Evolutionary conservation across 192 early-diverging fungal species (phyloP).

Genomic region (Spizellomyces punctatus): DNA sequence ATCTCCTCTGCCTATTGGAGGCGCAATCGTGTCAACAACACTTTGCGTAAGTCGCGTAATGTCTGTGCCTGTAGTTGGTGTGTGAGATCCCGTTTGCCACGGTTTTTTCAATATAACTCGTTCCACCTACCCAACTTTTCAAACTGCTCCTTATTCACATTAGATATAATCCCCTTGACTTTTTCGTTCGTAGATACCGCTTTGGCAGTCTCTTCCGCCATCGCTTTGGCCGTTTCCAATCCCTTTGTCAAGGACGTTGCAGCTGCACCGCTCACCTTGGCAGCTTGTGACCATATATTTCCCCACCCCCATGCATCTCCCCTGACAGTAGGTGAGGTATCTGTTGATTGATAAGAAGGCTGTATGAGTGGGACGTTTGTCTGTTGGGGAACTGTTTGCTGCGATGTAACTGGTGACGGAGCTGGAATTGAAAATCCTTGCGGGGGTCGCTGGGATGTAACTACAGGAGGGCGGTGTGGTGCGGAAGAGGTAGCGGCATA

Average conservation of each 20-base stretch:
- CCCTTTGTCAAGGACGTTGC: conserved; percentile 39
- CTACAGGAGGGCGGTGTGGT: neutral
- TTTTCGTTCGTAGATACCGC: conserved; percentile 40
- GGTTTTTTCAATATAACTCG: neutral
- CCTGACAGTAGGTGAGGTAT: neutral
- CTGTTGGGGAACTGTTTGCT: neutral
- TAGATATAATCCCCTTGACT: conserved; percentile 45
- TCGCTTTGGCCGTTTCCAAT: conserved; percentile 29
- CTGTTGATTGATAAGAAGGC: neutral
- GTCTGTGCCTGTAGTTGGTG: conserved; percentile 27
- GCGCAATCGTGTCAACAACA: conserved; percentile 48
- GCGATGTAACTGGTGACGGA: neutral
- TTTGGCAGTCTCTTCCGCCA: conserved; percentile 49
- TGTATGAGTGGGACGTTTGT: neutral
- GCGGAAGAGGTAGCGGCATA: neutral
- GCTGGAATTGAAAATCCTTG: neutral
- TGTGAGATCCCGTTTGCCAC: neutral
- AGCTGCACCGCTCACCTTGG: conserved; percentile 36
- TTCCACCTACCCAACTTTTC: conserved; percentile 38
- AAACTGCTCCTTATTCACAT: conserved; percentile 44
- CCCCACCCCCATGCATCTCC: conserved; percentile 20
- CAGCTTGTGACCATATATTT: conserved; percentile 30
- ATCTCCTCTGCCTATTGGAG: conserved; percentile 29
- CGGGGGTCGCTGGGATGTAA: neutral
- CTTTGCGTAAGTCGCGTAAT: conserved; percentile 38